These are phyloP conservation scores for Diaporthe citrichinensis DNA, from an alignment of 2,329 filamentous ascomycete species.

Conservation along the genomic window DNA sequence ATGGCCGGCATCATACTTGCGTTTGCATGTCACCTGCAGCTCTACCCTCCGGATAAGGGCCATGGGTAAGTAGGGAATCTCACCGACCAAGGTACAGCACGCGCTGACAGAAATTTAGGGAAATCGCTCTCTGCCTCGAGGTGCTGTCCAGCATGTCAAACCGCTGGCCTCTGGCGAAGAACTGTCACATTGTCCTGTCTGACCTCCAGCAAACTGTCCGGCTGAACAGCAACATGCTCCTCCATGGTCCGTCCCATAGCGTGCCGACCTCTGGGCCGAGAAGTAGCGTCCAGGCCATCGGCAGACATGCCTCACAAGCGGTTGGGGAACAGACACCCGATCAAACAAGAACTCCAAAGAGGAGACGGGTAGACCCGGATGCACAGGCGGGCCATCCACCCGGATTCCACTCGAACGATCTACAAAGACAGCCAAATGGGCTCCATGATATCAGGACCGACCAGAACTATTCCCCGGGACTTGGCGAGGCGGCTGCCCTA, in stretches of 20 bases:
- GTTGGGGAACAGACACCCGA: neutral
- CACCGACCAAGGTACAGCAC: neutral
- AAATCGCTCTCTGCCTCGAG: neutral
- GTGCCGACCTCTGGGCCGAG: neutral
- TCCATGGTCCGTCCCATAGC: neutral
- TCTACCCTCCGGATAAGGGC: neutral
- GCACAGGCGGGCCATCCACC: neutral
- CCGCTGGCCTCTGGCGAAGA: neutral
- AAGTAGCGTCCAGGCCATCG: neutral
- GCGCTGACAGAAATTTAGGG: neutral
- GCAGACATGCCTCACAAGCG: neutral
- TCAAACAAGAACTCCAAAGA: neutral
- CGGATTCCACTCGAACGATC: neutral
- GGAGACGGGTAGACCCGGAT: neutral
- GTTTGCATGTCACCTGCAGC: neutral
- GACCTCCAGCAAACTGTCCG: neutral
- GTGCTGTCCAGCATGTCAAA: neutral
- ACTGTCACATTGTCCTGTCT: neutral
- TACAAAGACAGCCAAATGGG: neutral
- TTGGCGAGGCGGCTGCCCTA: neutral
- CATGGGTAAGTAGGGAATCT: neutral
- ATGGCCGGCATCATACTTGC: slow-evolving; percentile 1
- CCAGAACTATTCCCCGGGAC: neutral
- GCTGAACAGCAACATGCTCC: neutral
- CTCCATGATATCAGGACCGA: neutral